phyloP scores from a whole-genome alignment of 2,329 filamentous ascomycete genomes.

The Lasiodiplodia sp. region DNA sequence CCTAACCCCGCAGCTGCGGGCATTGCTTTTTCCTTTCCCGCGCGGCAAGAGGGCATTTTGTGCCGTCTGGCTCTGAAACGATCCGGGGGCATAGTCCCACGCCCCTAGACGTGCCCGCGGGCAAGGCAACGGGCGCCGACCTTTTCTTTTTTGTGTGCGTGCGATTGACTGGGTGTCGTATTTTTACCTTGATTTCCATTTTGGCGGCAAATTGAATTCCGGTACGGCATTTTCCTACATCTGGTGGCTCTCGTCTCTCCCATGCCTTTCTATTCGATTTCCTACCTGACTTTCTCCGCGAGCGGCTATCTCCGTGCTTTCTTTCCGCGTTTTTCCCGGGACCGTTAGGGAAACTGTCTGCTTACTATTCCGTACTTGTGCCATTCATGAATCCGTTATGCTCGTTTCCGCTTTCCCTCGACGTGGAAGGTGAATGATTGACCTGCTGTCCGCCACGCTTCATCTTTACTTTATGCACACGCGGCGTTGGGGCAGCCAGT shows the following conservation, averaged over 20 bases:
- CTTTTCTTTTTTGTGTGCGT: background rate
- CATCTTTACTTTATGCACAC: slow-evolving; percentile 2
- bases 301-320: background rate
- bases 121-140: background rate
- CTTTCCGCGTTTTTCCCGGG: background rate
- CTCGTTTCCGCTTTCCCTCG: slow-evolving; percentile 5
- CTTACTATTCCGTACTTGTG: slow-evolving; percentile 7
- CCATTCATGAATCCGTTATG: slow-evolving; percentile 8
- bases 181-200: background rate
- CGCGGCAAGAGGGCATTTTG: background rate
- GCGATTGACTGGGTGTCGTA: background rate
- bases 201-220: slow-evolving; percentile 7
- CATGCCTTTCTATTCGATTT: background rate
- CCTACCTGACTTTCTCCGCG: background rate
- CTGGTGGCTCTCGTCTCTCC: background rate
- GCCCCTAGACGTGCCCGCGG: background rate
- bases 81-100: background rate
- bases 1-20: background rate
- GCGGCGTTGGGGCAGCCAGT: background rate
- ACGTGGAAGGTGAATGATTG: background rate
- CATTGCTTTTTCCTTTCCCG: background rate
- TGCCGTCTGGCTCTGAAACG: background rate
- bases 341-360: background rate
- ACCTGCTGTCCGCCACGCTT: background rate
- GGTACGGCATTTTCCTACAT: background rate